phyloP scores from a whole-genome alignment of 192 early-diverging fungal genomes.

The Spizellomyces sp. region DNA sequence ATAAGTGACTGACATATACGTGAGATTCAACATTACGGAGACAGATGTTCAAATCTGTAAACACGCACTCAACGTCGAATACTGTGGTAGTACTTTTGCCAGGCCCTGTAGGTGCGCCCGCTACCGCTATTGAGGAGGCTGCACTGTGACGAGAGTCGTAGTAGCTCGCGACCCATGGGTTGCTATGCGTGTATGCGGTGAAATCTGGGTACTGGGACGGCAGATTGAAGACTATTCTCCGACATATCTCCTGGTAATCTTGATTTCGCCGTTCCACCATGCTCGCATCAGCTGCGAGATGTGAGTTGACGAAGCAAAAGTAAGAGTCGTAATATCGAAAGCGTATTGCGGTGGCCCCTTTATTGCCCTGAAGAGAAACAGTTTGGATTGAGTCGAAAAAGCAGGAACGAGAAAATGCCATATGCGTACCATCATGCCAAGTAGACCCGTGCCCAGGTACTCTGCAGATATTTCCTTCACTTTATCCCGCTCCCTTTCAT shows the following conservation, averaged over 20 bases:
- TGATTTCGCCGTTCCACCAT: constrained; percentile 83
- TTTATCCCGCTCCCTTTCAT: constrained; percentile 44
- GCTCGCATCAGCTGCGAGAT: constrained; percentile 83
- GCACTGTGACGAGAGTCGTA: constrained; percentile 25
- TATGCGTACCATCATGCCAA: constrained; percentile 41
- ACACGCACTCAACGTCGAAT: too few species aligned
- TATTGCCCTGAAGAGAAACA: constrained; percentile 78
- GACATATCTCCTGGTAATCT: constrained; percentile 85
- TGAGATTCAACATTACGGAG: not conserved
- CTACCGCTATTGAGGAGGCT: not conserved
- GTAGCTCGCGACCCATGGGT: constrained; percentile 48
- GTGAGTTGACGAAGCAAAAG: constrained; percentile 84
- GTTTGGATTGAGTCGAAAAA: too few species aligned
- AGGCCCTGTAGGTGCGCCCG: not conserved
- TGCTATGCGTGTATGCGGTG: constrained; percentile 36
- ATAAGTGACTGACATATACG: constrained; percentile 56
- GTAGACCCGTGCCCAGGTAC: constrained; percentile 76
- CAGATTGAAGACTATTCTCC: constrained; percentile 63
- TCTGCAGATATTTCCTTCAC: constrained; percentile 69
- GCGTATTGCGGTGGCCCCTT: constrained; percentile 87
- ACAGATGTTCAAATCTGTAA: too few species aligned
- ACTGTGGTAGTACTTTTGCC: not conserved
- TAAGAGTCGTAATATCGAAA: constrained; percentile 78
- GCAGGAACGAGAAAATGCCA: not conserved
- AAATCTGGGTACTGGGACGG: constrained; percentile 32